A percentile compares a stretch with the other conserved stretches of the same genome.
Evolutionary conservation across 169 alveolate genomes (phyloP).

Genomic region (Cryptosporidium tyzzeri): DNA sequence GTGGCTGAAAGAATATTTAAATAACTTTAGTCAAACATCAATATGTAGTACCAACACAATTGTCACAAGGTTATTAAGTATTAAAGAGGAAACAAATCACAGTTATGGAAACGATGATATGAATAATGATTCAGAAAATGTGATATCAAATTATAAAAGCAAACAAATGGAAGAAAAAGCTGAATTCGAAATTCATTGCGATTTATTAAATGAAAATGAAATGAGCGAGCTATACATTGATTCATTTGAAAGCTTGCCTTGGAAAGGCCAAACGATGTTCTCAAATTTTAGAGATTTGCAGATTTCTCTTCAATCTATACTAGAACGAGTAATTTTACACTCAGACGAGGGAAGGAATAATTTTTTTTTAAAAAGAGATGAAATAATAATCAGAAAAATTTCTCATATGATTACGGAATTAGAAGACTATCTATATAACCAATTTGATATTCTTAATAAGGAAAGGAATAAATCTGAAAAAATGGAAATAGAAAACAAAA

Average conservation of each 20-base stretch:
- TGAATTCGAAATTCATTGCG: neutral
- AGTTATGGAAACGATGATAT: neutral
- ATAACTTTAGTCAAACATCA: neutral
- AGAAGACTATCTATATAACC: constrained; percentile 55
- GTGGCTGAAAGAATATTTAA: constrained; percentile 56
- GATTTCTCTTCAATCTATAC: constrained; percentile 42
- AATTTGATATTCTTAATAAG: constrained; percentile 11
- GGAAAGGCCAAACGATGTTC: constrained; percentile 74
- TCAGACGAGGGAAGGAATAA: neutral
- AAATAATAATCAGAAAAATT: constrained; percentile 36
- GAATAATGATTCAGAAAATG: neutral
- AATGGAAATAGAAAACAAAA: constrained; percentile 21
- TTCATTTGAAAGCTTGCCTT: constrained; percentile 52
- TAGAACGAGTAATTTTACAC: constrained; percentile 33
- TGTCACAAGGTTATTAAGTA: neutral
- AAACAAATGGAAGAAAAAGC: neutral
- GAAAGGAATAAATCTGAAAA: constrained; percentile 25
- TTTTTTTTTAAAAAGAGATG: constrained; percentile 16
- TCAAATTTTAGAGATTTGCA: constrained; percentile 72
- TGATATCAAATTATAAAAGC: neutral
- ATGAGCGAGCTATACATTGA: neutral
- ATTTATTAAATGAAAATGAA: neutral
- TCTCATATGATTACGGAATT: constrained; percentile 73
- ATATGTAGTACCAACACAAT: neutral
- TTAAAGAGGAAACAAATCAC: constrained; percentile 1